These are phyloP conservation scores for Aspergillus fijiensis DNA, from an alignment of 2,329 filamentous ascomycete species.

Conservation along the genomic window DNA sequence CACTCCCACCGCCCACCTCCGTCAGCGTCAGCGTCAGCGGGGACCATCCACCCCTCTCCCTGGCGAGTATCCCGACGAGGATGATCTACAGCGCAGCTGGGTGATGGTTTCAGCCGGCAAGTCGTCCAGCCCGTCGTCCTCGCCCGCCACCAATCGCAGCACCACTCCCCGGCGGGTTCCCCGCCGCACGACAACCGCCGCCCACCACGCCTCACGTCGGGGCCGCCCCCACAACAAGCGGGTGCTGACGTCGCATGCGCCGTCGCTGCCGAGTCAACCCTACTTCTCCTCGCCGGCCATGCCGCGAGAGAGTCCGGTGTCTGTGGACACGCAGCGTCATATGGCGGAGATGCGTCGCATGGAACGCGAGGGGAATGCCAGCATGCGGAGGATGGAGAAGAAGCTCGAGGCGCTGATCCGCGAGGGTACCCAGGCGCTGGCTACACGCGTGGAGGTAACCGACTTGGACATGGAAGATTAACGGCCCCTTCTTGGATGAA, in stretches of 20 bases:
- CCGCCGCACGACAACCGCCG: slow-evolving; percentile 18
- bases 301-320: slow-evolving; percentile 33
- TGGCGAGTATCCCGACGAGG: slow-evolving; percentile 53
- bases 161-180: slow-evolving; percentile 8
- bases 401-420: slow-evolving; percentile 82
- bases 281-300: slow-evolving; percentile 29
- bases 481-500: neutral
- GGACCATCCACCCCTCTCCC: slow-evolving; percentile 50
- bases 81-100: slow-evolving; percentile 65
- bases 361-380: slow-evolving; percentile 75
- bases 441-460: slow-evolving; percentile 67
- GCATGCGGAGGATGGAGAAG: slow-evolving; percentile 75
- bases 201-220: slow-evolving; percentile 16
- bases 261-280: slow-evolving; percentile 26
- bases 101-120: slow-evolving; percentile 57
- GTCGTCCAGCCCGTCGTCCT: slow-evolving; percentile 17
- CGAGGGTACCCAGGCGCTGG: slow-evolving; percentile 83
- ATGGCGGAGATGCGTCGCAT: slow-evolving; percentile 70
- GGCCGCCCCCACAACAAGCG: slow-evolving; percentile 26
- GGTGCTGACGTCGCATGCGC: slow-evolving; percentile 18
- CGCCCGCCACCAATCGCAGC: slow-evolving; percentile 22
- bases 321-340: slow-evolving; percentile 67
- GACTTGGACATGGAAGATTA: slow-evolving; percentile 42
- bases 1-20: slow-evolving; percentile 8
- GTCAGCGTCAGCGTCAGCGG: neutral